A percentile compares a stretch with the other conserved stretches of the same genome.
phyloP scores from a whole-genome alignment of 495 filamentous ascomycete species.

The Articulospora tetracladia region DNA sequence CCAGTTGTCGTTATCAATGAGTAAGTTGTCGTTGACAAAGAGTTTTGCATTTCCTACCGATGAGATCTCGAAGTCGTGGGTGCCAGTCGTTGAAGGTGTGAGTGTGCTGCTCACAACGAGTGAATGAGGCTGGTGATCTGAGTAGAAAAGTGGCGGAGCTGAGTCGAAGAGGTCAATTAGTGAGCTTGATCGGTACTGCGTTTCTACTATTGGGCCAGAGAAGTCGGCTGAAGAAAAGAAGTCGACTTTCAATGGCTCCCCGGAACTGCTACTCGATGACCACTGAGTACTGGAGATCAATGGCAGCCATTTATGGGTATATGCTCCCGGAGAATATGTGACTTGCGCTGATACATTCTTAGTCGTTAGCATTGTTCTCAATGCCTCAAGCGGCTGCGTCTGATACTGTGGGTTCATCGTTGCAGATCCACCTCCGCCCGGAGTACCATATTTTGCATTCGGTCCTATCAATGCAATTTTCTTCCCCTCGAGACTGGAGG shows the following conservation, averaged over 20 bases:
- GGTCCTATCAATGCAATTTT: not conserved
- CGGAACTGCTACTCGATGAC: not conserved
- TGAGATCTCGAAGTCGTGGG: not conserved
- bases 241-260: not conserved
- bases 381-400: not conserved
- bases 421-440: not conserved
- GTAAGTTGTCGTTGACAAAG: not conserved
- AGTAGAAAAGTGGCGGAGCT: not conserved
- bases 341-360: not conserved
- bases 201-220: not conserved
- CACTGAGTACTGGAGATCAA: not conserved
- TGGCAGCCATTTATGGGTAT: not conserved
- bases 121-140: not conserved
- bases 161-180: not conserved
- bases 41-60: not conserved
- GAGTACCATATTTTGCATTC: not conserved
- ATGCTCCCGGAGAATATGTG: not conserved
- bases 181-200: not conserved
- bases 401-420: not conserved
- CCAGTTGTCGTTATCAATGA: not conserved
- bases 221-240: not conserved
- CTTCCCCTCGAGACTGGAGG: not conserved
- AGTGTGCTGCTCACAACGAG: not conserved
- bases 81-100: not conserved
- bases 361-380: not conserved